These are phyloP conservation scores for Nevesoporus exiguus DNA, from an alignment of 768 basidiomycete genomes.

Conservation along the genomic window DNA sequence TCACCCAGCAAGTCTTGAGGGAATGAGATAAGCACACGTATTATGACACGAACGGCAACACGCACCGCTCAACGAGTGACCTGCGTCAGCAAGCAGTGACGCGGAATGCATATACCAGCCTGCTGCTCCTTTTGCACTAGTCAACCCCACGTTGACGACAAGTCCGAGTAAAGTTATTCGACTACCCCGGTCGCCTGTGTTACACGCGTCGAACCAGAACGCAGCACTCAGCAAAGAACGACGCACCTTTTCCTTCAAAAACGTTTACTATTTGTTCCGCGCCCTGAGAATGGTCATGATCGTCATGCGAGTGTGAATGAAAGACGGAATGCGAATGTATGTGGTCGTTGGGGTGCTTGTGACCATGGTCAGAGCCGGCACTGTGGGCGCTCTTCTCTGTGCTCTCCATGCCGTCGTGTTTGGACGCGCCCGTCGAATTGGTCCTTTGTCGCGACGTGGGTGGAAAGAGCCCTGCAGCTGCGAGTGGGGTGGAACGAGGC, in stretches of 20 bases:
- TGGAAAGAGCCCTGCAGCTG: not conserved
- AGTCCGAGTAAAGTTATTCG: constrained; percentile 85
- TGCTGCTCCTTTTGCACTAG: constrained; percentile 78
- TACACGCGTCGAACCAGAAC: not conserved
- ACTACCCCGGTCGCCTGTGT: constrained; percentile 72
- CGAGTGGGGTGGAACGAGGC: not conserved
- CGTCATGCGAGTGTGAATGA: constrained; percentile 64
- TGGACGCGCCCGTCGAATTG: constrained; percentile 17
- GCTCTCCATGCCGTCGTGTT: constrained; percentile 29
- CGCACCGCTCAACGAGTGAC: constrained; percentile 84
- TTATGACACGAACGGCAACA: constrained; percentile 10
- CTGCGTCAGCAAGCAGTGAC: constrained; percentile 88
- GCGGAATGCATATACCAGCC: constrained; percentile 91
- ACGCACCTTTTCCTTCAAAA: constrained; percentile 60
- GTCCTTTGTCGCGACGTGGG: constrained; percentile 23
- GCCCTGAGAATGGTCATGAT: constrained; percentile 55
- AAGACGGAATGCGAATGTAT: constrained; percentile 62
- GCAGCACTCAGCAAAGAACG: not conserved
- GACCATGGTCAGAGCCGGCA: constrained; percentile 36
- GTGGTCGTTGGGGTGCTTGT: constrained; percentile 35
- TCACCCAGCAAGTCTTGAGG: constrained; percentile 77
- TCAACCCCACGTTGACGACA: constrained; percentile 76
- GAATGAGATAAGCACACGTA: constrained; percentile 9
- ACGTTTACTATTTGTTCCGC: constrained; percentile 68
- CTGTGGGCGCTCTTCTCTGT: constrained; percentile 4